Conservation (phyloP, 2,329 filamentous ascomycete species). For the Fusarium duplospermum region DNA sequence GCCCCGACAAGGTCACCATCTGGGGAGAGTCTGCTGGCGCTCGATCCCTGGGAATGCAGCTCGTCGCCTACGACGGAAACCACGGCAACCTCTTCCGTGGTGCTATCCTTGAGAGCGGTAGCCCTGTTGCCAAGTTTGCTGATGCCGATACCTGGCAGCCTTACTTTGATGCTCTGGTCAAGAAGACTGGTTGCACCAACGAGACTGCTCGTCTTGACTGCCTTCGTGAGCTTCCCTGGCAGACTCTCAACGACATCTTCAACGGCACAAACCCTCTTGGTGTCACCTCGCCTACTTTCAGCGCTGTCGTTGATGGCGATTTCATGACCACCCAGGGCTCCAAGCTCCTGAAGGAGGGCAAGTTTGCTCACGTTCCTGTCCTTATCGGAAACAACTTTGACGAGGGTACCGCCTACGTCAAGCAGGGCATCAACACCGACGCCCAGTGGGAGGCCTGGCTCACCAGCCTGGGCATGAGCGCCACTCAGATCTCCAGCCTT, state of each 20-base stretch:
- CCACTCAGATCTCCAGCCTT: slow-evolving; percentile 49
- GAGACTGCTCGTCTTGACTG: slow-evolving; percentile 45
- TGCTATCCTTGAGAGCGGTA: slow-evolving; percentile 63
- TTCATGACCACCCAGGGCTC: slow-evolving; percentile 58
- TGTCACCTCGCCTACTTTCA: slow-evolving; percentile 28
- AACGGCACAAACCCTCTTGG: slow-evolving; percentile 36
- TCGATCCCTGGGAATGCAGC: slow-evolving; percentile 61
- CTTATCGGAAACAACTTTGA: slow-evolving; percentile 72
- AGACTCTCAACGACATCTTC: slow-evolving; percentile 47
- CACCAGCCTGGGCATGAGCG: slow-evolving; percentile 34
- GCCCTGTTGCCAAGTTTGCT: slow-evolving; percentile 45
- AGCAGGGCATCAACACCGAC: slow-evolving; percentile 64
- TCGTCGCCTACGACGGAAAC: slow-evolving; percentile 63
- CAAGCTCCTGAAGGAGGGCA: slow-evolving; percentile 65
- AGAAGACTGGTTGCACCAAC: slow-evolving; percentile 37
- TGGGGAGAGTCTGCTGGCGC: slow-evolving; percentile 67
- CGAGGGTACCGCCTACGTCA: slow-evolving; percentile 69
- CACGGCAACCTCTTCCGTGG: slow-evolving; percentile 66
- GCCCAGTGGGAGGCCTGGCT: slow-evolving; percentile 57
- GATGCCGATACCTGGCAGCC: slow-evolving; percentile 39
- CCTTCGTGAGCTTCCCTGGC: slow-evolving; percentile 47
- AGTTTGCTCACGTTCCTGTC: slow-evolving; percentile 73
- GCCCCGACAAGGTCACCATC: slow-evolving; percentile 59
- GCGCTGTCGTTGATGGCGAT: slow-evolving; percentile 50
- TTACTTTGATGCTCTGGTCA: slow-evolving; percentile 47